Evolutionary conservation across 306 rosid genomes (phyloP).

Genomic region (Ammopiptanthus mongolicus): DNA sequence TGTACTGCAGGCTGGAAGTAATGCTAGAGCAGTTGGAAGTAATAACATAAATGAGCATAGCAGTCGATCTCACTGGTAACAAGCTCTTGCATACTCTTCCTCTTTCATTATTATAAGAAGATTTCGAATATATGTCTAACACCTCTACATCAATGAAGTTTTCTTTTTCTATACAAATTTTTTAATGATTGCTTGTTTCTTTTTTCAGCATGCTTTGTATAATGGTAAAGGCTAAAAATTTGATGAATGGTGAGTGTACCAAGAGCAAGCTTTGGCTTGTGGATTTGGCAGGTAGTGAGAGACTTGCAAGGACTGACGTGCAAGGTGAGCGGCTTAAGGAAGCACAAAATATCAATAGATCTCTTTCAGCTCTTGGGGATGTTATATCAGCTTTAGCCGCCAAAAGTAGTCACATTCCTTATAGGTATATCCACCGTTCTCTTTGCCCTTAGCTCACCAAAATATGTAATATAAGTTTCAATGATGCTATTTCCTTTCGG

Average conservation of each 20-base stretch:
- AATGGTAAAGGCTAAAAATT: slow-evolving; percentile 69
- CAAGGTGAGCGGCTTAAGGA: slow-evolving; percentile 86
- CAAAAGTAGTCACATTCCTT: slow-evolving; percentile 83
- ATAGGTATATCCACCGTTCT: slow-evolving; percentile 45
- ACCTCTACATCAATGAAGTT: slow-evolving; percentile 2
- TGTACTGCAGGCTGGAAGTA: slow-evolving; percentile 74
- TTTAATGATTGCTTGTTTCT: slow-evolving; percentile 8
- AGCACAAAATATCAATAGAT: slow-evolving; percentile 81
- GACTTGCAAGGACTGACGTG: slow-evolving; percentile 80
- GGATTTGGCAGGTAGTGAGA: slow-evolving; percentile 93
- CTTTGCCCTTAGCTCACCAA: not conserved
- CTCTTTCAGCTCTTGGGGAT: slow-evolving; percentile 92
- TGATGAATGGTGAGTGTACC: slow-evolving; percentile 68
- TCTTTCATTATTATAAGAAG: not conserved
- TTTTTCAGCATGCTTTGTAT: slow-evolving; percentile 70
- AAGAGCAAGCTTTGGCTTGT: slow-evolving; percentile 94
- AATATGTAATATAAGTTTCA: not conserved
- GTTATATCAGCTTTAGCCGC: slow-evolving; percentile 81
- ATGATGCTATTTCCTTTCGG: slow-evolving; percentile 14
- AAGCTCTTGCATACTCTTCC: not conserved
- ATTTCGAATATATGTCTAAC: not conserved
- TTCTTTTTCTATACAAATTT: not conserved
- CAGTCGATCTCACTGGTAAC: slow-evolving; percentile 89
- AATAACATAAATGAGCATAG: slow-evolving; percentile 86
- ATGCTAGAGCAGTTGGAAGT: slow-evolving; percentile 83